Conservation (phyloP, 139 green algal genomes). For the Chlorella sp. region DNA sequence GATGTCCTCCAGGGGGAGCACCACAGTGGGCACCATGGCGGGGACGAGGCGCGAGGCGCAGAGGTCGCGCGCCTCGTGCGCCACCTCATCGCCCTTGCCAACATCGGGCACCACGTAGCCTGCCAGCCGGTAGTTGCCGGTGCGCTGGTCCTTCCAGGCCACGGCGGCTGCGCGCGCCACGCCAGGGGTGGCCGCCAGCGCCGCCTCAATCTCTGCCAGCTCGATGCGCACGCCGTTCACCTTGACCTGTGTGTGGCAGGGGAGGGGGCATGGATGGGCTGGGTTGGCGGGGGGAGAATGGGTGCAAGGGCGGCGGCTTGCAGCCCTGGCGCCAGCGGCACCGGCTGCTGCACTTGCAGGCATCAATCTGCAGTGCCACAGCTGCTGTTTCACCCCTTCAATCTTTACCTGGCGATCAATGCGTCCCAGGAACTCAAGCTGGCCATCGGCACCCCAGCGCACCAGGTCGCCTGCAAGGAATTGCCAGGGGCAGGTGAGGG, state of each 20-base stretch:
- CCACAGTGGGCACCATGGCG: slow-evolving; percentile 35
- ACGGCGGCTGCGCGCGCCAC: background rate
- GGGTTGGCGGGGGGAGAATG: background rate
- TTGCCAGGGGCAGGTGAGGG: slow-evolving; percentile 23
- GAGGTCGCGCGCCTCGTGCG: background rate
- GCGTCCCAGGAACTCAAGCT: slow-evolving; percentile 58
- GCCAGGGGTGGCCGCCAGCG: slow-evolving; percentile 24
- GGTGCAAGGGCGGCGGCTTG: too few relatives aligned
- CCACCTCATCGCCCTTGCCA: background rate
- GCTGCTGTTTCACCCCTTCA: background rate
- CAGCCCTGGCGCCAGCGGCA: too few relatives aligned
- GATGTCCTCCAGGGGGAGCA: slow-evolving; percentile 30
- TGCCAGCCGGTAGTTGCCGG: background rate
- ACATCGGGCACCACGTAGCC: background rate
- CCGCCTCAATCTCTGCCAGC: slow-evolving; percentile 66
- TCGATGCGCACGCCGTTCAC: slow-evolving; percentile 70
- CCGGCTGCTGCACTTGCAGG: too few relatives aligned
- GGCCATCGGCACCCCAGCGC: slow-evolving; percentile 39
- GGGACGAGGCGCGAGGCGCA: background rate
- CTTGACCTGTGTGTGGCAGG: slow-evolving; percentile 71
- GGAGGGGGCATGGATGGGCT: background rate
- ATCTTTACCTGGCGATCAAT: slow-evolving; percentile 35
- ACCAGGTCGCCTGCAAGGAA: slow-evolving; percentile 58
- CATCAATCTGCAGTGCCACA: too few relatives aligned
- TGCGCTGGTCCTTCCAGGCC: slow-evolving; percentile 19